A percentile compares a stretch with the other conserved stretches of the same genome.
Evolutionary conservation across 2,329 filamentous ascomycete species (phyloP).

Genomic region (Simplicillium sp.): DNA sequence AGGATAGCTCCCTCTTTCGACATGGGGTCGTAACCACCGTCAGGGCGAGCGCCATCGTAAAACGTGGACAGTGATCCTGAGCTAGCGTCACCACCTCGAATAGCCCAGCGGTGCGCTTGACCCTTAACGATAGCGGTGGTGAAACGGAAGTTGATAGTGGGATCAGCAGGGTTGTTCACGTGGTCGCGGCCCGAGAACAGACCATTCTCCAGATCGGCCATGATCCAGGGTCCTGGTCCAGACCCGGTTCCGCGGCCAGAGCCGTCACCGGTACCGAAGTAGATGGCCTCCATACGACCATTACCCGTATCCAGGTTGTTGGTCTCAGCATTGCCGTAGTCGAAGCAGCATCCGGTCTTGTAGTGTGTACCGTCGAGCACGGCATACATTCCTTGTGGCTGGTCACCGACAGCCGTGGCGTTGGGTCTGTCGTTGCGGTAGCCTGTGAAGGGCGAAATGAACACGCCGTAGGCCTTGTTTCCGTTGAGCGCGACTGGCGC

Average conservation of each 20-base stretch:
- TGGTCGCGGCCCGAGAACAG: conserved; percentile 46
- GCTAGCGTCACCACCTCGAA: conserved; percentile 47
- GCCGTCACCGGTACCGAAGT: conserved; percentile 44
- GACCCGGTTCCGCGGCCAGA: conserved; percentile 42
- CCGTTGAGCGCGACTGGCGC: conserved; percentile 54
- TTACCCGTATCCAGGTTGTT: conserved; percentile 44
- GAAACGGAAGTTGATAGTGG: conserved; percentile 44
- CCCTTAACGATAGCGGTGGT: conserved; percentile 50
- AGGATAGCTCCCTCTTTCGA: conserved; percentile 55
- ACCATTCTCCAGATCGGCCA: conserved; percentile 61
- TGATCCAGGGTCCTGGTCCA: conserved; percentile 55
- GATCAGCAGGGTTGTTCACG: conserved; percentile 39
- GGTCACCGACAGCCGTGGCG: conserved; percentile 45
- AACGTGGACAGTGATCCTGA: conserved; percentile 47
- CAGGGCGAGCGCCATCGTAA: conserved; percentile 47
- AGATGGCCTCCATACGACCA: conserved; percentile 62
- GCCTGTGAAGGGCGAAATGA: conserved; percentile 50
- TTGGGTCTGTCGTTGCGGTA: conserved; percentile 49
- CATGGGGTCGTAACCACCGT: conserved; percentile 51
- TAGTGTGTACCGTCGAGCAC: conserved; percentile 51
- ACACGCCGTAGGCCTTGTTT: conserved; percentile 55
- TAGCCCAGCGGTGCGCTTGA: conserved; percentile 43
- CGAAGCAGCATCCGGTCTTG: conserved; percentile 47
- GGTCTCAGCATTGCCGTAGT: conserved; percentile 49
- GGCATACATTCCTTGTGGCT: conserved; percentile 49